These are phyloP conservation scores for Ilyonectria sp. DNA, from an alignment of 2,329 filamentous ascomycete genomes.

Conservation along the genomic window DNA sequence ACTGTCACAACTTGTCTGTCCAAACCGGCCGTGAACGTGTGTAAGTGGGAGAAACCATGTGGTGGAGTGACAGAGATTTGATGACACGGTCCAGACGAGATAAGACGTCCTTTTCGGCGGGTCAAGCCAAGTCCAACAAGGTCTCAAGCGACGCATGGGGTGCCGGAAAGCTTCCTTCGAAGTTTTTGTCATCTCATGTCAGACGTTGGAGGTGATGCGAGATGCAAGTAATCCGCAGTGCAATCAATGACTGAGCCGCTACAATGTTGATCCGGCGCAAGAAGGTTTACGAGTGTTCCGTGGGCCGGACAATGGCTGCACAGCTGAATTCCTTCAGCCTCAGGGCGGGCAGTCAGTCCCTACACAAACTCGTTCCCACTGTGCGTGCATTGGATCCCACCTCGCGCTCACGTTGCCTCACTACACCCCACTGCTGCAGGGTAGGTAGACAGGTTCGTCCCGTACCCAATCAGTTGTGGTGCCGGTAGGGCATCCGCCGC, in stretches of 20 bases:
- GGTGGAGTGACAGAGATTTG: neutral
- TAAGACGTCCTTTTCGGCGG: neutral
- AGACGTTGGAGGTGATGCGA: neutral
- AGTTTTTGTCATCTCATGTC: neutral
- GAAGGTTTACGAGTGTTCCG: neutral
- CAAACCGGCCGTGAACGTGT: neutral
- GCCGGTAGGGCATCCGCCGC: conserved; percentile 24
- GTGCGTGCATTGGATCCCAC: too few relatives aligned
- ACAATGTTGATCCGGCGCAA: conserved; percentile 22
- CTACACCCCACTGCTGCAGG: conserved; percentile 4
- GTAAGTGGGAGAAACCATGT: neutral
- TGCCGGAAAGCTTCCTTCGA: neutral
- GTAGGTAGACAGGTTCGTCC: neutral
- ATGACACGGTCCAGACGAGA: neutral
- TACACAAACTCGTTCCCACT: neutral
- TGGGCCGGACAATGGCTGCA: neutral
- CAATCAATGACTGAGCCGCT: conserved; percentile 9
- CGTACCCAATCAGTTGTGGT: conserved; percentile 6
- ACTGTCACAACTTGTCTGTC: neutral
- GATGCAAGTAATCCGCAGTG: neutral
- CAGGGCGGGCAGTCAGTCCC: neutral
- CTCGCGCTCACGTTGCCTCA: neutral
- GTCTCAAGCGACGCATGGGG: neutral
- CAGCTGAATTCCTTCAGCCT: neutral
- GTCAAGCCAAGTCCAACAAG: neutral